phyloP scores from a whole-genome alignment of 805 yeast species.

The Candida boidinii region DNA sequence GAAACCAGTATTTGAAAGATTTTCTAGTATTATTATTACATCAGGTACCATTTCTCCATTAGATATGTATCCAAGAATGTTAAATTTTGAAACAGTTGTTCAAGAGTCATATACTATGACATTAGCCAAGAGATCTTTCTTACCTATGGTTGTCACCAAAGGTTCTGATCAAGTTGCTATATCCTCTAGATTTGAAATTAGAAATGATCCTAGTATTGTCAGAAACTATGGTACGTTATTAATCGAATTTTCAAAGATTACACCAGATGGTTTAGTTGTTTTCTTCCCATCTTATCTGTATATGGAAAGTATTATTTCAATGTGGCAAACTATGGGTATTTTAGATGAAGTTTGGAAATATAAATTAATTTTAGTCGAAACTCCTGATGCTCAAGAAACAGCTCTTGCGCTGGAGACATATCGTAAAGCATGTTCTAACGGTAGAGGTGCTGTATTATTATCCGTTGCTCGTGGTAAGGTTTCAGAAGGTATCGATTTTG shows the following conservation, averaged over 20 bases:
- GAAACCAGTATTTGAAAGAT: constrained; percentile 91
- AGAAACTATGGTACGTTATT: constrained; percentile 91
- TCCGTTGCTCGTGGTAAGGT: constrained; percentile 99
- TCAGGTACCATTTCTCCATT: constrained; percentile 97
- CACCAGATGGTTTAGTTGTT: constrained; percentile 97
- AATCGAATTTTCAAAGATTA: constrained; percentile 87
- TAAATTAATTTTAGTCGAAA: constrained; percentile 88
- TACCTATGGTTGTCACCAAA: constrained; percentile 93
- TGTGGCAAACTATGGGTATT: constrained; percentile 99
- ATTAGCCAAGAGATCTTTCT: constrained; percentile 79
- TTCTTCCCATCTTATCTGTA: constrained; percentile 95
- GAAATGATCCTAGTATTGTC: constrained; percentile 97
- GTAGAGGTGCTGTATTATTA: constrained; percentile 91
- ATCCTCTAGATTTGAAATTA: constrained; percentile 89
- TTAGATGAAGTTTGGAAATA: constrained; percentile 98
- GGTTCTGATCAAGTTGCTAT: constrained; percentile 98
- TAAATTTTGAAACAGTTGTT: constrained; percentile 85
- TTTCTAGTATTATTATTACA: constrained; percentile 87
- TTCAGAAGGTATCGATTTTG: constrained; percentile 98
- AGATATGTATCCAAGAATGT: constrained; percentile 98
- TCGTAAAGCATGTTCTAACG: constrained; percentile 93
- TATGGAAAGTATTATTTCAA: constrained; percentile 96
- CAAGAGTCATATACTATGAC: constrained; percentile 97
- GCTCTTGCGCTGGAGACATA: constrained; percentile 92
- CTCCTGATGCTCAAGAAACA: constrained; percentile 99